Evolutionary conservation across 148 eudicot species (phyloP), one percentile per base, ranked within the genome.

Genomic region (Selenicereus undatus): DNA sequence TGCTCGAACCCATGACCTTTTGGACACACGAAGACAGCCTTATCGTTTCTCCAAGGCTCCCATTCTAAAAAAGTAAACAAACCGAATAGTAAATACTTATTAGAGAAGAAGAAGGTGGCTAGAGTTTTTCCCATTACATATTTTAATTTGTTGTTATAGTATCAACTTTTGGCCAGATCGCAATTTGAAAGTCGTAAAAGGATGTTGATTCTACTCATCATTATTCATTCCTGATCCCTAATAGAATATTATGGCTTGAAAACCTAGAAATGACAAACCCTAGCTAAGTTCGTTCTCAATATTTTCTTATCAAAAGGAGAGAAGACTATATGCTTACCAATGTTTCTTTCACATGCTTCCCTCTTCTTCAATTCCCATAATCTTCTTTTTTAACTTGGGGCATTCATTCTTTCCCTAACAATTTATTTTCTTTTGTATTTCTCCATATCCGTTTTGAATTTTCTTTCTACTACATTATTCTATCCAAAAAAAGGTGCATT

Each of bases 301-400:
- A 75, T 79, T 79, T 75, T 72, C 68, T 71, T 83, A 85, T 85
- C 21, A 85, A 85, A 85, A 85, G 87, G 56, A 76, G 87, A 71
- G 85, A 79, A 81, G 68, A 64, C 65, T 79, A 74, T 80, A 71
- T 76, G 87, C 76, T 82, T 76, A 82, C 83, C 87, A 85, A 82
- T 36, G 81, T 82, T 79, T 76, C 22, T 39, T 79, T 85, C 87
- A 85, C 85, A 85, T 82, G 85, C 81, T 65, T 21, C 83, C 85
- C 78, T 85, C 85, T 82, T 80, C 75, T 75, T 65, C 81, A n/a
- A n/a, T n/a, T 39, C 86, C 83, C 76, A 77, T 81, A 51, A 69
- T 36, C 66, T 21, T 71, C 64, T 51, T 76, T 71, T 76, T 73
- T 17, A 78, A 35, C 65, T 81, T 84, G 80, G 86, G 86, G 82